A percentile compares a stretch with the other conserved stretches of the same genome.
phyloP scores from a whole-genome alignment of 192 early-diverging fungal genomes.

The Coemansia sp. region DNA sequence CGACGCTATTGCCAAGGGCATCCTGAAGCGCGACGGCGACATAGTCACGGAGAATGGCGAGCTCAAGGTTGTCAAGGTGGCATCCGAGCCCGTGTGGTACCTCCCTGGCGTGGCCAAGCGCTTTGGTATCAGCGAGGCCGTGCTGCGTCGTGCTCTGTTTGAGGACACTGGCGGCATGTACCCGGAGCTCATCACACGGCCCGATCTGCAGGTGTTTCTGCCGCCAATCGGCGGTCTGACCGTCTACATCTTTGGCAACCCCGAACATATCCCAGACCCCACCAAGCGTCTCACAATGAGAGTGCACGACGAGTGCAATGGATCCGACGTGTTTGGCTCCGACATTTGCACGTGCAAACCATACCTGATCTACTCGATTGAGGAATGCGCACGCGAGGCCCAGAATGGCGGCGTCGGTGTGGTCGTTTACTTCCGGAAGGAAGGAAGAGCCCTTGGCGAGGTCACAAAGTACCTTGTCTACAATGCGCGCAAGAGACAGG shows the following conservation, averaged over 20 bases:
- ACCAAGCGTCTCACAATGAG: slow-evolving; percentile 78
- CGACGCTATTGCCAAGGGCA: slow-evolving; percentile 62
- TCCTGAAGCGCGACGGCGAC: slow-evolving; percentile 75
- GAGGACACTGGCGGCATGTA: slow-evolving; percentile 96
- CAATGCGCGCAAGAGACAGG: slow-evolving; percentile 85
- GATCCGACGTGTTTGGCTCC: slow-evolving; percentile 82
- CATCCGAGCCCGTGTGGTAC: slow-evolving; percentile 94
- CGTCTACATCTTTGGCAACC: slow-evolving; percentile 92
- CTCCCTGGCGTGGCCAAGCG: slow-evolving; percentile 88
- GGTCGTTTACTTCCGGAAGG: slow-evolving; percentile 96
- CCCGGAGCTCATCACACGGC: slow-evolving; percentile 89
- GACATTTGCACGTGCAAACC: slow-evolving; percentile 86
- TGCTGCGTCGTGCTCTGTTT: slow-evolving; percentile 80
- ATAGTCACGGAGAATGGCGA: slow-evolving; percentile 79
- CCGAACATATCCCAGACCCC: slow-evolving; percentile 77
- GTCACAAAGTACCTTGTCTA: slow-evolving; percentile 97
- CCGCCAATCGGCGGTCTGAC: slow-evolving; percentile 92
- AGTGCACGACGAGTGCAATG: slow-evolving; percentile 97
- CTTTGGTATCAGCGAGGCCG: slow-evolving; percentile 81
- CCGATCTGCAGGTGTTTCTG: slow-evolving; percentile 89
- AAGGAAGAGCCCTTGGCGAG: slow-evolving; percentile 91
- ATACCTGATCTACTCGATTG: slow-evolving; percentile 85
- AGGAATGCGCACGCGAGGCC: slow-evolving; percentile 83
- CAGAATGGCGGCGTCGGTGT: slow-evolving; percentile 89
- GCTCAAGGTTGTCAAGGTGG: slow-evolving; percentile 86